A percentile compares a stretch with the other conserved stretches of the same genome.
These are phyloP conservation scores for Juglanconis oblonga DNA, from an alignment of 2,329 filamentous ascomycete species.

Conservation along the genomic window DNA sequence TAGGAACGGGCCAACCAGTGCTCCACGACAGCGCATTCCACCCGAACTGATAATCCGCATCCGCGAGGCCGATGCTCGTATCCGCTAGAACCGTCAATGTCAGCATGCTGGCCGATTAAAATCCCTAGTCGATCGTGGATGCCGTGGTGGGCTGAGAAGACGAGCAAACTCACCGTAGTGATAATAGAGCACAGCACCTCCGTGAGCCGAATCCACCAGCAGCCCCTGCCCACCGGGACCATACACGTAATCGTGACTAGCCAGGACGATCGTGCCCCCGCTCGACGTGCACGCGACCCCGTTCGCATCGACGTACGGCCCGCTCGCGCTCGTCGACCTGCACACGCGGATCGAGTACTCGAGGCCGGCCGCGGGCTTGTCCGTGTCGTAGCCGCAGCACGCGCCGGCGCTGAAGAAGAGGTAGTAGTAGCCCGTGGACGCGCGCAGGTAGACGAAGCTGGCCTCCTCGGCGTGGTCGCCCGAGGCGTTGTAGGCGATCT, in stretches of 20 bases:
- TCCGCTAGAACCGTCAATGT: constrained; percentile 34
- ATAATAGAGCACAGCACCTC: constrained; percentile 58
- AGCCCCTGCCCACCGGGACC: constrained; percentile 63
- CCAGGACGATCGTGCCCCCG: constrained; percentile 58
- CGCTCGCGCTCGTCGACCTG: constrained; percentile 45
- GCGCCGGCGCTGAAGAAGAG: constrained; percentile 58
- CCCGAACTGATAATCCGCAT: constrained; percentile 43
- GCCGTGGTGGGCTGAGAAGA: too few relatives aligned
- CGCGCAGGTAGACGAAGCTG: constrained; percentile 48
- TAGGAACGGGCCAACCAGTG: constrained; percentile 38
- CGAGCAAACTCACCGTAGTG: constrained; percentile 43
- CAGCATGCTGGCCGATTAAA: not conserved
- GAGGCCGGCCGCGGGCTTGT: constrained; percentile 46
- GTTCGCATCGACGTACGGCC: constrained; percentile 51
- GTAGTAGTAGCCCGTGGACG: constrained; percentile 51
- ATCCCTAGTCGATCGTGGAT: too few relatives aligned
- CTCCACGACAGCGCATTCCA: constrained; percentile 43
- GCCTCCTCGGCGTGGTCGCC: constrained; percentile 52
- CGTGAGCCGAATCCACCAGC: constrained; percentile 41
- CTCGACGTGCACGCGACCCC: constrained; percentile 50
- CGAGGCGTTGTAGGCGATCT: constrained; percentile 51
- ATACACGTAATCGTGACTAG: constrained; percentile 56
- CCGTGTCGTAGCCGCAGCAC: constrained; percentile 56
- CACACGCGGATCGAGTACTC: constrained; percentile 65
- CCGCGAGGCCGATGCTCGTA: constrained; percentile 49